A percentile compares a stretch with the other conserved stretches of the same genome.
Conservation (phyloP, 2,329 filamentous ascomycete species). For the Celoporthe dispersa region DNA sequence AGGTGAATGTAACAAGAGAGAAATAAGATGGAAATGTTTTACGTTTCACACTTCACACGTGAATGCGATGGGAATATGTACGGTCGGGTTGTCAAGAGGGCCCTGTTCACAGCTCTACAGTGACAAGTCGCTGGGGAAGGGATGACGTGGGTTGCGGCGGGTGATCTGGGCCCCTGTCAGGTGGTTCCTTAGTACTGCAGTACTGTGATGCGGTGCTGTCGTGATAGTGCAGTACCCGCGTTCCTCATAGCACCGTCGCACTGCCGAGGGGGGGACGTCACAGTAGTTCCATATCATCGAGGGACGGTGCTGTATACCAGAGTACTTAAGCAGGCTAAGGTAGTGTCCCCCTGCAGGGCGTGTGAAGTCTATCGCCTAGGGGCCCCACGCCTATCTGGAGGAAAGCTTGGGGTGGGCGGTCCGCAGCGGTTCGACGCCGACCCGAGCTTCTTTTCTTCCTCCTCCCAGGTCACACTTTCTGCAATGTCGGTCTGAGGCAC, state of each 20-base stretch:
- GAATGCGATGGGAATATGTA: neutral
- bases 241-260: no score
- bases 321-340: no score
- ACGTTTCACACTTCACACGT: neutral
- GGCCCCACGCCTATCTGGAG: neutral
- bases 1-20: neutral
- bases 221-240: neutral
- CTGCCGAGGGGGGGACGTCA: neutral
- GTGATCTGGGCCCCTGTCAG: conserved; percentile 10
- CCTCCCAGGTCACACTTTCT: neutral
- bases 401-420: neutral
- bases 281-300: neutral
- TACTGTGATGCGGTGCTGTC: neutral
- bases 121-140: neutral
- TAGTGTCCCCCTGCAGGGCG: neutral
- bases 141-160: conserved; percentile 14
- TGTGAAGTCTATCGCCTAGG: neutral
- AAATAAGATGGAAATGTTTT: neutral
- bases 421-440: neutral
- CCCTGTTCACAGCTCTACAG: neutral
- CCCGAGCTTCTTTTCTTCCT: neutral
- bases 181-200: neutral
- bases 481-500: conserved; percentile 1
- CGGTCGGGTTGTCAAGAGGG: neutral
- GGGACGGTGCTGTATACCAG: neutral